A percentile compares a stretch with the other conserved stretches of the same genome.
These are phyloP conservation scores for Onygenales sp. DNA, from an alignment of 2,329 filamentous ascomycete species.

Conservation along the genomic window DNA sequence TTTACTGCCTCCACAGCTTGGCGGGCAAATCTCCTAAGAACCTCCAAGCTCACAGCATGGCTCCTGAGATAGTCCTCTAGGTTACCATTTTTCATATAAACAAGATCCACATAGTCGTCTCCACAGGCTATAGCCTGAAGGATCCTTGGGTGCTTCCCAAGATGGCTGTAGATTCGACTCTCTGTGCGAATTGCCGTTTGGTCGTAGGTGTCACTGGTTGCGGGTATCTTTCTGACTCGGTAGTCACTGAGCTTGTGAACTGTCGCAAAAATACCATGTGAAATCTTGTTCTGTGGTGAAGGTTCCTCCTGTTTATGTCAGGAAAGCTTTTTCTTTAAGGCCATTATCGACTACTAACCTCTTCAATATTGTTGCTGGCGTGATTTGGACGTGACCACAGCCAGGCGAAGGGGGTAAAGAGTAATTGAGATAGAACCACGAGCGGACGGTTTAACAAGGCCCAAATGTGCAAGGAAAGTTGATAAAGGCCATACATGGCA, in stretches of 20 bases:
- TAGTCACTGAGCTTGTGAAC: background rate
- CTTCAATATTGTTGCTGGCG: background rate
- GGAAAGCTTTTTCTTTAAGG: background rate
- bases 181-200: background rate
- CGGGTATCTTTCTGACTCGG: background rate
- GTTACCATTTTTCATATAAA: background rate
- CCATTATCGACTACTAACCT: background rate
- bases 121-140: background rate
- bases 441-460: background rate
- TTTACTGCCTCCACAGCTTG: slow-evolving; percentile 14
- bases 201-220: background rate
- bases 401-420: background rate
- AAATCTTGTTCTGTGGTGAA: background rate
- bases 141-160: background rate
- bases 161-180: background rate
- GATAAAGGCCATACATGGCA: background rate
- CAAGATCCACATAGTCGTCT: background rate
- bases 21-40: background rate
- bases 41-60: background rate
- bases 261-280: background rate
- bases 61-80: background rate
- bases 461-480: background rate
- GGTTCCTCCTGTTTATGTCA: background rate
- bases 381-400: background rate
- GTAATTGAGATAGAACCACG: background rate